Evolutionary conservation across 805 yeast genomes (phyloP).

Genomic region (Spathaspora arborariae): DNA sequence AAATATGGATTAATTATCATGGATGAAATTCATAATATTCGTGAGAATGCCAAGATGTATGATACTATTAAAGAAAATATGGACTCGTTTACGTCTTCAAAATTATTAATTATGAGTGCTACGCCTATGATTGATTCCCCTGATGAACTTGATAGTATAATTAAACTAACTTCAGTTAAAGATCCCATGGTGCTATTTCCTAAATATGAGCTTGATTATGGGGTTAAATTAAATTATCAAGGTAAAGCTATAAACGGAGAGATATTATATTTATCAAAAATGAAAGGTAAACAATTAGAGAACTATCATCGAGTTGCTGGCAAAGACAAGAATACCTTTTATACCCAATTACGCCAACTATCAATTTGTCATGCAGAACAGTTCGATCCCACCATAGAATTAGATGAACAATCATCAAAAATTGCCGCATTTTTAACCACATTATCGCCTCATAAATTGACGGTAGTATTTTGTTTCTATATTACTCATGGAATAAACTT

Average conservation of each 20-base stretch:
- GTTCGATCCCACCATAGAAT: neutral
- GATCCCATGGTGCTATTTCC: neutral
- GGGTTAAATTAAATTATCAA: neutral
- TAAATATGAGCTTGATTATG: neutral
- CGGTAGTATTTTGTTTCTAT: conserved; percentile 1
- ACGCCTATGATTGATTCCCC: conserved; percentile 1
- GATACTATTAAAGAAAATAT: neutral
- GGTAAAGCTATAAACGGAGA: neutral
- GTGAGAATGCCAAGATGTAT: neutral
- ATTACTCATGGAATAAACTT: neutral
- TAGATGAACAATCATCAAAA: conserved; percentile 3
- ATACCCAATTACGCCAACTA: neutral
- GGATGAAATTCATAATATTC: neutral
- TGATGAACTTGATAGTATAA: neutral
- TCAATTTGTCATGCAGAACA: neutral
- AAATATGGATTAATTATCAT: neutral
- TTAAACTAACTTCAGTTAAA: neutral
- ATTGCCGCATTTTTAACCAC: neutral
- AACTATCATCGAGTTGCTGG: neutral
- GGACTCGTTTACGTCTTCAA: neutral
- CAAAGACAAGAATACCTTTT: neutral
- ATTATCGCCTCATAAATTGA: neutral
- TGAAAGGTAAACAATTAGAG: conserved; percentile 2
- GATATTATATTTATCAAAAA: neutral
- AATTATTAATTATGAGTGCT: neutral